Base-by-base conservation (phyloP, 2,329 filamentous ascomycete species). In the Pseudogymnoascus sp. region DNA sequence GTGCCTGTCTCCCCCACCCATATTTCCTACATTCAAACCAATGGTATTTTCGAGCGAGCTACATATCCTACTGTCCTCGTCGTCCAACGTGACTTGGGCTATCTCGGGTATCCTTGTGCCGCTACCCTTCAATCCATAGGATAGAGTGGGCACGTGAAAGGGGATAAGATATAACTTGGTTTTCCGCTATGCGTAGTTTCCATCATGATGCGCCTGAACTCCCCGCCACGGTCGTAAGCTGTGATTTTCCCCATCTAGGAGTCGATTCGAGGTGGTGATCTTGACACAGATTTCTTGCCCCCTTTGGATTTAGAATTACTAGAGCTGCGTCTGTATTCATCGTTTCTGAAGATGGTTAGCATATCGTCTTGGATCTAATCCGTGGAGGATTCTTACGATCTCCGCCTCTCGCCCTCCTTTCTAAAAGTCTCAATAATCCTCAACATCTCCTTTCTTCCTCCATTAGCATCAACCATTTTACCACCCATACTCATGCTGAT, bases 401-500 rank as follows among this genome's bases (percentile, higher is more conserved):
- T 82, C 73, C 93, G 83, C 69, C 90, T 83, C 76, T 96, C 90
- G 21, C 90, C 93, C 75, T 97, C 93, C 74, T 92, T 92, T 65
- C 92, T 85, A 71, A 96, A 84, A 36, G 82, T 87, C 70, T 97
- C 91, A 68, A 97, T 96, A 38, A 95, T 93, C 72, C 86, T 87
- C 67, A 96, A 76, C 85, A 99, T 97, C 75, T 96, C 91, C 75
- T 96, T 96, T 62, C 95, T 82, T 1, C 90, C 91, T 4, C 87
- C 87, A 47, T 79, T 78, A 3, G 91, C 91, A 77, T 97, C 90
- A 61, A 97, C 87, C 71, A 88, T 83, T 74, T 91, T 92, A 23
- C 90, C 90, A 4, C 84, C 86, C 83, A 97, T 89, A 72, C 90
- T 95, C 95, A 99, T 97, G 66, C 87, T 93, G 11, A 97, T 89